Evolutionary conservation across 108 stramenopile genomes (phyloP).

Genomic region (Cyclotella choctawhatcheeana): DNA sequence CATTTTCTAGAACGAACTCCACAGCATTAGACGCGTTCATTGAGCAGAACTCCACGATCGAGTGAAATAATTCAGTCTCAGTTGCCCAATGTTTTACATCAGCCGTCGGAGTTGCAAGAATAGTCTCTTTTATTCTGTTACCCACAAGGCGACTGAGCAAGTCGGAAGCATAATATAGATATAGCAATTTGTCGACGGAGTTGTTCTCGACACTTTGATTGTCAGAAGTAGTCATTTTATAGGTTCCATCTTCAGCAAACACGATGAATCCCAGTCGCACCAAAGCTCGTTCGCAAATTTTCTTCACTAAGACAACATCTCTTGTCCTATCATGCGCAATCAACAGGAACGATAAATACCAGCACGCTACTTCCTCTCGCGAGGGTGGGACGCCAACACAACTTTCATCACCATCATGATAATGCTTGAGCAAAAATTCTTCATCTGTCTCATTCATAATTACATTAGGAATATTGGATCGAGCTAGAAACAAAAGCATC

Average conservation of each 20-base stretch:
- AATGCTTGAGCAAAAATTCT: slow-evolving; percentile 13
- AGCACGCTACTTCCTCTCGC: slow-evolving; percentile 37
- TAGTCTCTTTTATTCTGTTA: slow-evolving; percentile 23
- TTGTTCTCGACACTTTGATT: neutral
- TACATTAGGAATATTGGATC: slow-evolving; percentile 13
- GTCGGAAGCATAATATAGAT: slow-evolving; percentile 36
- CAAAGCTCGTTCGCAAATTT: slow-evolving; percentile 34
- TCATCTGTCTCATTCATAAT: slow-evolving; percentile 39
- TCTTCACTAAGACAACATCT: slow-evolving; percentile 14
- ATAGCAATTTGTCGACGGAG: slow-evolving; percentile 25
- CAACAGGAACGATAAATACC: slow-evolving; percentile 55
- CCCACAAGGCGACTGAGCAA: slow-evolving; percentile 23
- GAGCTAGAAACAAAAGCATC: slow-evolving; percentile 40
- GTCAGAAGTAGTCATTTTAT: slow-evolving; percentile 4
- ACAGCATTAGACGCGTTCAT: slow-evolving; percentile 20
- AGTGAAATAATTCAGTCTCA: slow-evolving; percentile 16
- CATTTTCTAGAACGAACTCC: slow-evolving; percentile 29
- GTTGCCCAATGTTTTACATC: slow-evolving; percentile 4
- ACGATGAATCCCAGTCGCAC: slow-evolving; percentile 28
- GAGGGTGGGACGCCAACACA: neutral
- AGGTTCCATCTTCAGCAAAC: slow-evolving; percentile 15
- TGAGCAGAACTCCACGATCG: slow-evolving; percentile 42
- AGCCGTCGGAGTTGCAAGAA: neutral
- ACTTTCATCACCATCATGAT: neutral
- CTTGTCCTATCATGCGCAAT: slow-evolving; percentile 34